Base-by-base conservation (phyloP, 176 grass and related monocot species). In the Musa troglodytarum region DNA sequence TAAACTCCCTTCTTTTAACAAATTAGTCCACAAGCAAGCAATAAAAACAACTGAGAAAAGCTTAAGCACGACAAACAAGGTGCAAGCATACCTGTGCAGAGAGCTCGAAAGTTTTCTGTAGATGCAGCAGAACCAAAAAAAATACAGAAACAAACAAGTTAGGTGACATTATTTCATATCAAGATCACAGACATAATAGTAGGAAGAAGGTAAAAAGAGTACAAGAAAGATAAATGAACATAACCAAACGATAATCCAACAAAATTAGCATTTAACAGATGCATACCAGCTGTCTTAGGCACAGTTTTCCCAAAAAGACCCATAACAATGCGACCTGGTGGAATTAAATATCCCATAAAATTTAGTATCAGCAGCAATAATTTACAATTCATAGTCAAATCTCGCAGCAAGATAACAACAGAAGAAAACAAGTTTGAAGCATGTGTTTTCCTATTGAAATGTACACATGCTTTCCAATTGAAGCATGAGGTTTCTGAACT, bases 291-390 rank as follows among this genome's bases (percentile, higher is more conserved):
- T 53, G 95, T 99, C 80, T 94, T 99, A 64, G 95, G 95, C 65
- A 99, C 95, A 61, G 95, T 81, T 0, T 99, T 99, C 17, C 95
- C 95, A 2, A 94, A 99, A 81, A 99, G 86, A 53, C 95, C 95
- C 73, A 99, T 99, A 69, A 94, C 90, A 89, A 99, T 29, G 66
- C 95, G 95, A 86, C 95, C 95, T 96, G 78, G 55, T 71, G 50
- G 63, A 1, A 86, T 49, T 50, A 74, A 51, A 89, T n/a, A 79
- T 68, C 49, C 12, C 11, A 55, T 67, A 71, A 74, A 79, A 81
- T 77, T 54, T 63, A 52, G 55, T 28, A 65, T 21, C n/a, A 54
- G 25, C 14, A 54, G 21, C 10, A 28, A 53, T 17, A 53, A 12
- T 10, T 73, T 55, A 23, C 52, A 6, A 25, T 26, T 15, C 23